Evolutionary conservation across 2,329 filamentous ascomycete species (phyloP).

Genomic region (Hypocrella siamensis): DNA sequence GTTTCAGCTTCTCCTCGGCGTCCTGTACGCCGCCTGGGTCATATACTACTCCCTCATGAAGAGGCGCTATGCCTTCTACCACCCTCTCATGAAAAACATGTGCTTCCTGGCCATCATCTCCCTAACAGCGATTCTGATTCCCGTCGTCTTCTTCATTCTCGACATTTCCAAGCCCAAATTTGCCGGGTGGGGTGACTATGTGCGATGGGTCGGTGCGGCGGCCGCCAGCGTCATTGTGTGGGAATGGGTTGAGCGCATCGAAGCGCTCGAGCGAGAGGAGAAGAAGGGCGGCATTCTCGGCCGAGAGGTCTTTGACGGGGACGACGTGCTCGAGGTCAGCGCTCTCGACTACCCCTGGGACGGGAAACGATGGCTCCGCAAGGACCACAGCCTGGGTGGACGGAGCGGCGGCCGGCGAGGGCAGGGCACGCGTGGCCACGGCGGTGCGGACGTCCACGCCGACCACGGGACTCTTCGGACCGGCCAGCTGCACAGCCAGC

Average conservation of each 20-base stretch:
- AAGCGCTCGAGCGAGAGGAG: conserved; percentile 81
- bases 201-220: conserved; percentile 88
- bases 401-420: conserved; percentile 12
- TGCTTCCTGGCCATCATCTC: conserved; percentile 66
- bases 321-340: conserved; percentile 68
- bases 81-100: conserved; percentile 82
- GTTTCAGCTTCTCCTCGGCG: conserved; percentile 72
- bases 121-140: conserved; percentile 67
- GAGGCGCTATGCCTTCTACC: conserved; percentile 79
- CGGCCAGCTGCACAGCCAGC: not conserved
- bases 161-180: conserved; percentile 78
- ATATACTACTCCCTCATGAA: conserved; percentile 90
- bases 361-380: conserved; percentile 19
- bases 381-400: conserved; percentile 8
- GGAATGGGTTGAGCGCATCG: conserved; percentile 95
- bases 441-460: conserved; percentile 3
- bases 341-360: conserved; percentile 34
- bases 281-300: conserved; percentile 88
- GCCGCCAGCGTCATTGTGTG: conserved; percentile 93
- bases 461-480: too few relatives aligned
- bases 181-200: conserved; percentile 87
- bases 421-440: conserved; percentile 10
- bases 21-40: conserved; percentile 86
- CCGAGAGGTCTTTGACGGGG: conserved; percentile 81
- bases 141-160: conserved; percentile 83